Conservation (phyloP, 257 asterid species). For the Przewalskia tangutica region DNA sequence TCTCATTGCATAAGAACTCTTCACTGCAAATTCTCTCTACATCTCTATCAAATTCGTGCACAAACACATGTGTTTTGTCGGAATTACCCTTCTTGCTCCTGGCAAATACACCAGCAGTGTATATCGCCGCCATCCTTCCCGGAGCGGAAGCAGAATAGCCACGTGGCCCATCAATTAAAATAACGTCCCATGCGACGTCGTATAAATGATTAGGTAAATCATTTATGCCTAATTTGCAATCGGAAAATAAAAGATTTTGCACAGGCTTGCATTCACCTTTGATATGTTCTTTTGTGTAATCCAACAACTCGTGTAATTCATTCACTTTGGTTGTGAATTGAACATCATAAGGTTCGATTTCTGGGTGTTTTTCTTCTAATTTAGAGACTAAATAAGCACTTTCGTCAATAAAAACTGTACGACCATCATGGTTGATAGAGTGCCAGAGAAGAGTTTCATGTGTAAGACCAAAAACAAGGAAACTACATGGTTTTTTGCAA, state of each 20-base stretch:
- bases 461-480: slow-evolving; percentile 70
- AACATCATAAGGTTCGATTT: slow-evolving; percentile 75
- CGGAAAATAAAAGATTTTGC: slow-evolving; percentile 76
- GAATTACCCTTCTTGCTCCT: slow-evolving; percentile 52
- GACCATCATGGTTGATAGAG: slow-evolving; percentile 64
- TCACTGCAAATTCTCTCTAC: slow-evolving; percentile 58
- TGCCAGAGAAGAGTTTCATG: slow-evolving; percentile 79
- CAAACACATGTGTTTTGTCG: slow-evolving; percentile 52
- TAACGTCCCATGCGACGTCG: slow-evolving; percentile 84
- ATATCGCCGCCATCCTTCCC: slow-evolving; percentile 68
- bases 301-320: slow-evolving; percentile 48
- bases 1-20: slow-evolving; percentile 52
- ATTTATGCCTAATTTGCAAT: slow-evolving; percentile 62
- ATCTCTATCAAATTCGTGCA: slow-evolving; percentile 55
- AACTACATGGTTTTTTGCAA: slow-evolving; percentile 54
- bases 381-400: slow-evolving; percentile 38
- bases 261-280: slow-evolving; percentile 53
- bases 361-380: slow-evolving; percentile 45
- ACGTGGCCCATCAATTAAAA: slow-evolving; percentile 65
- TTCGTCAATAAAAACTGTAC: slow-evolving; percentile 68
- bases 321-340: slow-evolving; percentile 50
- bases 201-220: slow-evolving; percentile 79
- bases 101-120: slow-evolving; percentile 70
- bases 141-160: slow-evolving; percentile 50
- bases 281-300: slow-evolving; percentile 33